These are phyloP conservation scores for Bipolaris sorokiniana DNA, from an alignment of 2,329 filamentous ascomycete species.

Conservation along the genomic window DNA sequence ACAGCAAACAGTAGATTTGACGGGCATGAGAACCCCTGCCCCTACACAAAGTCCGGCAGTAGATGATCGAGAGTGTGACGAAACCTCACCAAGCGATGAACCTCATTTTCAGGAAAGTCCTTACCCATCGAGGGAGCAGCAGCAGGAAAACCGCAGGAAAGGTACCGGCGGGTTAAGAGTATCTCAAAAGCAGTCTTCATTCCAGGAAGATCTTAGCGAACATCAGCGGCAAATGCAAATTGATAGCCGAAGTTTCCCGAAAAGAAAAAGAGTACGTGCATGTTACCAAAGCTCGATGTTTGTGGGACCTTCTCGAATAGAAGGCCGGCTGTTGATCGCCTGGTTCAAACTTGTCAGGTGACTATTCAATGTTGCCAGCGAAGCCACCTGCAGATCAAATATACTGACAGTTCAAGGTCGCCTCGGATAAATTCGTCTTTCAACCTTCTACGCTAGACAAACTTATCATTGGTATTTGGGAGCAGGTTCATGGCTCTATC, in stretches of 20 bases:
- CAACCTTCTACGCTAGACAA: conserved; percentile 58
- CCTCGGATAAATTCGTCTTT: conserved; percentile 49
- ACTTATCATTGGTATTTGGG: conserved; percentile 58
- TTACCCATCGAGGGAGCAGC: conserved; percentile 8
- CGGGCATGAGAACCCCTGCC: conserved; percentile 32
- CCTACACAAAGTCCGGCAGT: conserved; percentile 31
- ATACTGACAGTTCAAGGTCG: conserved; percentile 12
- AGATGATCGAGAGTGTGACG: conserved; percentile 14
- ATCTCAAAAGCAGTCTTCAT: conserved; percentile 28
- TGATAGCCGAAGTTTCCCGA: conserved; percentile 41
- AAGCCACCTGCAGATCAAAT: background rate
- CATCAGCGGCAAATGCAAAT: conserved; percentile 44
- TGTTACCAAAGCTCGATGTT: background rate
- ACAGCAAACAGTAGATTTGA: conserved; percentile 36
- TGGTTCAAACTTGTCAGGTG: background rate
- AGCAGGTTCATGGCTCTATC: conserved; percentile 55
- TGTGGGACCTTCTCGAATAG: background rate
- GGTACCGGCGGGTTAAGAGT: conserved; percentile 39
- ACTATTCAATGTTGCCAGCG: background rate
- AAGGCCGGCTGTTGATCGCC: background rate
- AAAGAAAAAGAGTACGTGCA: conserved; percentile 35
- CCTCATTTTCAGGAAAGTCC: conserved; percentile 7
- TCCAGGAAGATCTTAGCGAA: conserved; percentile 40
- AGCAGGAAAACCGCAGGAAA: conserved; percentile 25
- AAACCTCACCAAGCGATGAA: conserved; percentile 12